phyloP scores from a whole-genome alignment of 176 grass and related monocot species.

The Panicum miliaceum region DNA sequence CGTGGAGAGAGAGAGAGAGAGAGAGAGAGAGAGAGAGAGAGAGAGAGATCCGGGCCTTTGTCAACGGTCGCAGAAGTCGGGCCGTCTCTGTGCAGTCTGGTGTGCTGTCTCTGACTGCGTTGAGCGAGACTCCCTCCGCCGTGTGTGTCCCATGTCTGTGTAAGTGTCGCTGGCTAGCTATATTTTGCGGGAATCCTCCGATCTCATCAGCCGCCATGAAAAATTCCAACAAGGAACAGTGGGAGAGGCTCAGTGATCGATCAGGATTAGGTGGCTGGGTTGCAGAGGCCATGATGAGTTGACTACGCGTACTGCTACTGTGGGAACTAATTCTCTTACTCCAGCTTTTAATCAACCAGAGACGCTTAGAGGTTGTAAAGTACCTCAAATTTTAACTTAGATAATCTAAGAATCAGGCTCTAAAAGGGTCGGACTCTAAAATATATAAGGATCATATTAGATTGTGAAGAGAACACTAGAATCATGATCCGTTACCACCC shows the following conservation, averaged over 20 bases:
- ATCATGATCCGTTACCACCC: too few relatives aligned
- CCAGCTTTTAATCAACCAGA: not conserved
- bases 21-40: too few relatives aligned
- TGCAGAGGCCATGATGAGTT: slow-evolving; percentile 10
- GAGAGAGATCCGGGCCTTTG: not conserved
- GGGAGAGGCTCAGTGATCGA: not conserved
- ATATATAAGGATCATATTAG: too few relatives aligned
- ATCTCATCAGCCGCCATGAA: not conserved
- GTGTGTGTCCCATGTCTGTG: not conserved
- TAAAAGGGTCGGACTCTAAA: too few relatives aligned
- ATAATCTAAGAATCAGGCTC: too few relatives aligned
- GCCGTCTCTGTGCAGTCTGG: not conserved
- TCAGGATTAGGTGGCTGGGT: slow-evolving; percentile 13
- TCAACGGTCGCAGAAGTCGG: slow-evolving; percentile 49
- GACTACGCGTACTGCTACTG: not conserved
- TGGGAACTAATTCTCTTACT: not conserved
- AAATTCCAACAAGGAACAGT: slow-evolving; percentile 33
- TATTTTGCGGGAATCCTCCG: not conserved
- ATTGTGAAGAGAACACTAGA: too few relatives aligned
- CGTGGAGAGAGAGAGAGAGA: not conserved
- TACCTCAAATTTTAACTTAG: too few relatives aligned
- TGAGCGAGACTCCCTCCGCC: not conserved
- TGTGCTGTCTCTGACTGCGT: not conserved
- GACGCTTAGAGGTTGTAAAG: too few relatives aligned
- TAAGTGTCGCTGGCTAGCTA: not conserved